Base-by-base conservation (phyloP, 345 rosid species). In the Ceriops decandra region DNA sequence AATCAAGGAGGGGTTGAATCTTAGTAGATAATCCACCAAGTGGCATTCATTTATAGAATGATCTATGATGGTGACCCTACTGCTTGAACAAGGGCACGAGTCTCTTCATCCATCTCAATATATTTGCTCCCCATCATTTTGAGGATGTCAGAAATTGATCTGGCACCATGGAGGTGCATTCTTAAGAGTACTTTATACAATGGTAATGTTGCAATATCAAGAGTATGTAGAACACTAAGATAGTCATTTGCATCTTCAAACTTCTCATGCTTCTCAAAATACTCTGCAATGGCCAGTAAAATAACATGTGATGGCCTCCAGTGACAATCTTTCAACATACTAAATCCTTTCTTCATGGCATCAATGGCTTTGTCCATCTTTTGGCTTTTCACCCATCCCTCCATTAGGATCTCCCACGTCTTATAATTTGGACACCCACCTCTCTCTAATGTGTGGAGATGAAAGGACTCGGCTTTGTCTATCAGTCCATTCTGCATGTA, bases 391-490 rank as follows among this genome's bases (percentile, higher is more conserved):
- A 85, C 77, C 87, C 85, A 83, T 30, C 88, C 91, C 74, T 88
- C 91, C 80, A 73, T 79, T 20, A 88, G 73, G 60, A 88, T 88
- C 56, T 88, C 93, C 93, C 91, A 88, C n/a, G 91, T 86, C 80
- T 86, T 88, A 70, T 79, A 86, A 71, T 88, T 88, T 21, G 95
- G 91, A 57, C 36, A 38, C 57, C 91, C 91, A 63, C 91, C 89
- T 74, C 71, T 82, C 70, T 76, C 76, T 68, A 86, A 61, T 21
- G 82, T 74, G 36, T 35, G 84, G 5, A 27, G 32, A 68, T 88
- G 86, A 53, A 88, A 68, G 0, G 77, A 52, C 76, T 86, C 85
- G 7, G 85, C 88, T 76, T 80, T 80, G 24, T 7, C 51, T 51
- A 79, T 79, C 63, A 77, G 7, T 52, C 87, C 86, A 57, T 68